Evolutionary conservation across 257 asterid species (phyloP).

Genomic region (Primulina huaijiensis): DNA sequence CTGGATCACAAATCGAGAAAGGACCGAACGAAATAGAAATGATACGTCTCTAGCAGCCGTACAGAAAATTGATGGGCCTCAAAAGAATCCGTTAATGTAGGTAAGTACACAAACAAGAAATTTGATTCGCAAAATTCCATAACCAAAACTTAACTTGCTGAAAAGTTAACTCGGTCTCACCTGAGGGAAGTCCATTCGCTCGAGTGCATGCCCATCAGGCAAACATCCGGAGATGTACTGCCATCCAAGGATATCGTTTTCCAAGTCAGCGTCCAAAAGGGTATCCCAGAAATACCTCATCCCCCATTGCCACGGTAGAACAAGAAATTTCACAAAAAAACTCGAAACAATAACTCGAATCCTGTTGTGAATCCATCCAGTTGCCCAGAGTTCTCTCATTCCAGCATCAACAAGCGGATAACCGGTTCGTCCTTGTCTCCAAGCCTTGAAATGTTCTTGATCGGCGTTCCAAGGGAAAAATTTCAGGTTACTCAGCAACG

Average conservation of each 20-base stretch:
- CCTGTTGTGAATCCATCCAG: constrained; percentile 91
- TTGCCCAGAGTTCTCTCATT: constrained; percentile 97
- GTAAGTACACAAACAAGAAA: too few species aligned
- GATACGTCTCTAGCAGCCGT: too few species aligned
- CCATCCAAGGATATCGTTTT: constrained; percentile 91
- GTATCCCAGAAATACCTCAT: constrained; percentile 98
- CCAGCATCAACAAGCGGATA: constrained; percentile 95
- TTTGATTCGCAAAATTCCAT: too few species aligned
- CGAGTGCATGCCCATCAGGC: constrained; percentile 92
- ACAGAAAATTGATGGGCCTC: too few species aligned
- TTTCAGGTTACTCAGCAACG: constrained; percentile 52
- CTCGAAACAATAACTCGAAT: constrained; percentile 78
- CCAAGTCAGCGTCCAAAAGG: constrained; percentile 89
- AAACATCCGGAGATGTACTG: constrained; percentile 87
- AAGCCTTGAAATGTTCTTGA: constrained; percentile 65
- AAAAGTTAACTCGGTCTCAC: constrained; percentile 31
- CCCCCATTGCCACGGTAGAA: constrained; percentile 98
- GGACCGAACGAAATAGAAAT: too few species aligned
- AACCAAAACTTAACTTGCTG: too few species aligned
- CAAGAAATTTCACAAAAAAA: constrained; percentile 77
- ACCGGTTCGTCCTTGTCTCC: constrained; percentile 94
- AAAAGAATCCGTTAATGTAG: too few species aligned
- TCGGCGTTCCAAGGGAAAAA: constrained; percentile 82
- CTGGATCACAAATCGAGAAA: constrained; percentile 37
- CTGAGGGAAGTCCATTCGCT: constrained; percentile 89